These are phyloP conservation scores for Leccinum disarticulatum DNA, from an alignment of 768 basidiomycete genomes.

Conservation along the genomic window DNA sequence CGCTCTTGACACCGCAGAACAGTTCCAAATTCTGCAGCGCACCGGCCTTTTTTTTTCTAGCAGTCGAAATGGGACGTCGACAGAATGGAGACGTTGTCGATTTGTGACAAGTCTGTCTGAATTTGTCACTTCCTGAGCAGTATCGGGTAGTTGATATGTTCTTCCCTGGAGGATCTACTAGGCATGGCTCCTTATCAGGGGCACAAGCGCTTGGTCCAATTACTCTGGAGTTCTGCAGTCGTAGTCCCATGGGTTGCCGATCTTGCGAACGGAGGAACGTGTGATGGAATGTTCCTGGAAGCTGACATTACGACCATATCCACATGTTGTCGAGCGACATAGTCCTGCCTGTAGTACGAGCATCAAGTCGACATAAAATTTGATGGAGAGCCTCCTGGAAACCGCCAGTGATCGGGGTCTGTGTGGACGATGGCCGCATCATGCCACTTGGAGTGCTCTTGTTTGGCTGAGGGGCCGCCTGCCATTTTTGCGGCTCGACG, in stretches of 20 bases:
- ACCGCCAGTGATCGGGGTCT: conserved; percentile 8
- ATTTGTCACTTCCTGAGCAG: background rate
- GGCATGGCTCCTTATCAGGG: background rate
- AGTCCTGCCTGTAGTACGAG: background rate
- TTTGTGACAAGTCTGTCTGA: background rate
- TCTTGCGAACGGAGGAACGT: background rate
- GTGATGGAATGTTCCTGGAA: background rate
- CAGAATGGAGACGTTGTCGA: background rate
- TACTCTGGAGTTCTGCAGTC: background rate
- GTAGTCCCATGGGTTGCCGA: background rate
- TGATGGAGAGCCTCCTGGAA: conserved; percentile 6
- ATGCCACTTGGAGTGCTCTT: background rate
- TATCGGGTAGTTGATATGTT: background rate
- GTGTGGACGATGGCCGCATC: background rate
- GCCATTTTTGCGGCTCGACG: background rate
- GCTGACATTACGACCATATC: background rate
- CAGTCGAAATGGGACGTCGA: background rate
- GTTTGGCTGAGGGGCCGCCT: background rate
- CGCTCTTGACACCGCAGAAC: background rate
- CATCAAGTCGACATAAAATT: background rate
- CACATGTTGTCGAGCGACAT: background rate
- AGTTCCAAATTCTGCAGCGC: background rate
- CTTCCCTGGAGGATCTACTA: background rate
- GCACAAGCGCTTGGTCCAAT: background rate
- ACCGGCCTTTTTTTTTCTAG: background rate